These are phyloP conservation scores for Mucor indicus DNA, from an alignment of 371 early-diverging fungal species.

Conservation along the genomic window DNA sequence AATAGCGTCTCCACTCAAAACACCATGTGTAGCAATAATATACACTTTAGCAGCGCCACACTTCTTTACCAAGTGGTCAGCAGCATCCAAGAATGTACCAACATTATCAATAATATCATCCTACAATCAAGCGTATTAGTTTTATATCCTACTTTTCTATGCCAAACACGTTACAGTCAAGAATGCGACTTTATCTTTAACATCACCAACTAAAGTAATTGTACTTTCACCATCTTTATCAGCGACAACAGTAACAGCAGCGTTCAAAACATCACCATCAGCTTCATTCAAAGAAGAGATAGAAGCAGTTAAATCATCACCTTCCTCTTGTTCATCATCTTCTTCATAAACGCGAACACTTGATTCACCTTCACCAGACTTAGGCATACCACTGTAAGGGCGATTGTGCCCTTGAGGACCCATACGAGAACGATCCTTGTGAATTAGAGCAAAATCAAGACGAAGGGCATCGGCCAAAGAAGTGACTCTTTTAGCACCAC, in stretches of 20 bases:
- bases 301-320: conserved; percentile 34
- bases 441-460: conserved; percentile 94
- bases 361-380: conserved; percentile 34
- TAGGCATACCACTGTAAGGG: conserved; percentile 51
- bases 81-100: conserved; percentile 87
- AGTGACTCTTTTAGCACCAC: conserved; percentile 95
- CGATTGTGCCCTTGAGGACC: conserved; percentile 56
- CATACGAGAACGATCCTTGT: conserved; percentile 76
- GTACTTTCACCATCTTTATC: conserved; percentile 54
- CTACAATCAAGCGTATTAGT: too few relatives aligned
- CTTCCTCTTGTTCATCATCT: conserved; percentile 34
- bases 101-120: conserved; percentile 92
- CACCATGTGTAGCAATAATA: conserved; percentile 93
- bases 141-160: too few relatives aligned
- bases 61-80: conserved; percentile 81
- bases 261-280: conserved; percentile 44
- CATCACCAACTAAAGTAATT: conserved; percentile 92
- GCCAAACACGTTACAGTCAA: conserved; percentile 65
- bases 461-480: conserved; percentile 92
- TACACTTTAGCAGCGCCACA: conserved; percentile 86
- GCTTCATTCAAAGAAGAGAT: conserved; percentile 45
- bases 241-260: conserved; percentile 50
- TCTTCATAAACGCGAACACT: conserved; percentile 36
- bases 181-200: conserved; percentile 83
- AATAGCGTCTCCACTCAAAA: conserved; percentile 84